These are phyloP conservation scores for Lepiota subincarnata DNA, from an alignment of 768 basidiomycete genomes.

Conservation along the genomic window DNA sequence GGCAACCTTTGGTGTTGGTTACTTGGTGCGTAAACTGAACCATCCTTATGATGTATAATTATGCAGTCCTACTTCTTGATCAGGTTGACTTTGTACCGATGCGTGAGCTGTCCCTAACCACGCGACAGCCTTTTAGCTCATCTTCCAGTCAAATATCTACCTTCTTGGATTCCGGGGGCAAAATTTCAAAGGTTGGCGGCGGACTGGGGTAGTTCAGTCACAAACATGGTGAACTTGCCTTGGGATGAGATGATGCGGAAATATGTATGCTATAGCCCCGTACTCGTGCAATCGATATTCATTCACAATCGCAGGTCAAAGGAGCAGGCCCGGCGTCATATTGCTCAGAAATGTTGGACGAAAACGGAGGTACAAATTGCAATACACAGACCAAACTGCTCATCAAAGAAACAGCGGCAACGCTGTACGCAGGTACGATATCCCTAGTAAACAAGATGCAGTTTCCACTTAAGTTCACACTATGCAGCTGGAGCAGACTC, in stretches of 20 bases:
- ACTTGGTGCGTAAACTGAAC: no score
- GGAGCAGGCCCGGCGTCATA: no score
- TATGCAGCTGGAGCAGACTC: conserved; percentile 3
- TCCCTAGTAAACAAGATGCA: neutral
- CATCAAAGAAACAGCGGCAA: neutral
- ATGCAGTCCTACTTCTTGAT: no score
- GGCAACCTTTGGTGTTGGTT: no score
- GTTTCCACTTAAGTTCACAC: neutral
- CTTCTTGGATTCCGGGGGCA: conserved; percentile 9
- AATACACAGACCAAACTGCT: neutral
- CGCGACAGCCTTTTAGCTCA: no score
- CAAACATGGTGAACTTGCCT: neutral
- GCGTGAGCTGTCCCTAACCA: no score
- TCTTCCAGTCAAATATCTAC: neutral
- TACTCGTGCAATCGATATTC: no score
- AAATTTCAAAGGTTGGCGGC: neutral
- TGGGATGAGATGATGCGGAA: neutral
- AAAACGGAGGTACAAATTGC: no score
- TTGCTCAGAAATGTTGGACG: no score
- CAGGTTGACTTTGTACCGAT: no score
- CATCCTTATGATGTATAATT: no score
- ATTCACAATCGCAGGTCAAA: no score
- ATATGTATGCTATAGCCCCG: neutral
- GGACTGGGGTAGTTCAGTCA: neutral
- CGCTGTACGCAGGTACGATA: neutral